Evolutionary conservation across 106 monocot species (phyloP).

Genomic region (Chionographis japonica): DNA sequence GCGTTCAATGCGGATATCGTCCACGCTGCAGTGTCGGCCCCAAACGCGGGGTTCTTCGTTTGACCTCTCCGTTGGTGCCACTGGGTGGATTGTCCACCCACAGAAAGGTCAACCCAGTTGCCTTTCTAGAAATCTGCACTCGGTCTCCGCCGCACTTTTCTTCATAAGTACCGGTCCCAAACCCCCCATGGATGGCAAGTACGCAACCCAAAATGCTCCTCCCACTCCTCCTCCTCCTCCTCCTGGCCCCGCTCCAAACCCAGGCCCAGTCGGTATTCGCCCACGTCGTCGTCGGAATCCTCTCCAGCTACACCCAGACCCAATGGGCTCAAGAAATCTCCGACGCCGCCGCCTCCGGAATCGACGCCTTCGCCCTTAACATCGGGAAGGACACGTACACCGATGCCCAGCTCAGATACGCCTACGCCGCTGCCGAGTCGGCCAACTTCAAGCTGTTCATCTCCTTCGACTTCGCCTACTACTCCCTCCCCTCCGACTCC

Average conservation of each 20-base stretch:
- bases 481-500: neutral
- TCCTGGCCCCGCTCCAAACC: neutral
- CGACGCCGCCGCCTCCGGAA: constrained; percentile 6
- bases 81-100: no score
- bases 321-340: constrained; percentile 22
- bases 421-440: constrained; percentile 10
- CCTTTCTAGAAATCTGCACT: no score
- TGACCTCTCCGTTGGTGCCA: no score
- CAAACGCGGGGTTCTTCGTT: no score
- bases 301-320: constrained; percentile 6
- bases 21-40: no score
- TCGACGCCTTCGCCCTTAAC: constrained; percentile 14
- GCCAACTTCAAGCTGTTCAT: neutral
- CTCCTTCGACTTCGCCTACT: constrained; percentile 23
- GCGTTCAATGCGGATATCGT: no score
- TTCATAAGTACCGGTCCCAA: no score
- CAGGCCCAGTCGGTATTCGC: constrained; percentile 8
- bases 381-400: constrained; percentile 20
- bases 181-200: no score
- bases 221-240: constrained; percentile 3
- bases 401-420: constrained; percentile 4
- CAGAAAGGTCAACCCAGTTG: no score
- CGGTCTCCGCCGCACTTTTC: no score
- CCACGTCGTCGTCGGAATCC: constrained; percentile 17
- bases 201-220: neutral